Percentiles rank a stretch among this genome's conserved stretches.
phyloP scores from a whole-genome alignment of 768 basidiomycete species.

The Podaxis sp. region DNA sequence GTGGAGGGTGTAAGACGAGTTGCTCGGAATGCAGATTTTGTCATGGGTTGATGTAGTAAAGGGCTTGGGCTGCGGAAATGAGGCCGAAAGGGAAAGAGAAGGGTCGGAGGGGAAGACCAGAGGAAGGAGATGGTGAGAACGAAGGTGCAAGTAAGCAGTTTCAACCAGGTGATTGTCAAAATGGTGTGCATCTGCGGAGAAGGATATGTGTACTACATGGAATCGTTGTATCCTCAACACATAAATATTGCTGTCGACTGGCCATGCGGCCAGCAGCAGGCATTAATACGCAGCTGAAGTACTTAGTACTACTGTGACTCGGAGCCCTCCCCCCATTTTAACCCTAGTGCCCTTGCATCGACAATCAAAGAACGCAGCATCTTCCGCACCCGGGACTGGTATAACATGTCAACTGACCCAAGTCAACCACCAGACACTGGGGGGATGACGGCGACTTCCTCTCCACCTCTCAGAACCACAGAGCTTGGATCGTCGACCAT shows the following conservation, averaged over 20 bases:
- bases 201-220: background rate
- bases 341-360: background rate
- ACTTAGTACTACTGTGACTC: background rate
- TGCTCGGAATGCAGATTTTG: constrained; percentile 28
- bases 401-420: background rate
- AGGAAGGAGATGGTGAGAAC: constrained; percentile 12
- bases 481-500: constrained; percentile 66
- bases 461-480: constrained; percentile 59
- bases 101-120: constrained; percentile 7
- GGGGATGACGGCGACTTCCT: constrained; percentile 79
- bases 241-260: background rate
- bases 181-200: background rate
- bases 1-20: constrained; percentile 30
- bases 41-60: background rate
- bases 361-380: background rate
- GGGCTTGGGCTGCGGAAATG: background rate
- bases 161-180: constrained; percentile 1
- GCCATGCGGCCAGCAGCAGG: constrained; percentile 7
- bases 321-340: background rate
- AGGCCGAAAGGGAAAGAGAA: background rate
- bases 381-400: background rate
- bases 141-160: background rate
- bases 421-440: constrained; percentile 77
- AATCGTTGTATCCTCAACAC: background rate
- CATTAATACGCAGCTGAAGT: background rate